Percentiles rank a stretch among this genome's conserved stretches.
These are phyloP conservation scores for Rhizopus sp. DNA, from an alignment of 371 early-diverging fungal species.

Conservation along the genomic window DNA sequence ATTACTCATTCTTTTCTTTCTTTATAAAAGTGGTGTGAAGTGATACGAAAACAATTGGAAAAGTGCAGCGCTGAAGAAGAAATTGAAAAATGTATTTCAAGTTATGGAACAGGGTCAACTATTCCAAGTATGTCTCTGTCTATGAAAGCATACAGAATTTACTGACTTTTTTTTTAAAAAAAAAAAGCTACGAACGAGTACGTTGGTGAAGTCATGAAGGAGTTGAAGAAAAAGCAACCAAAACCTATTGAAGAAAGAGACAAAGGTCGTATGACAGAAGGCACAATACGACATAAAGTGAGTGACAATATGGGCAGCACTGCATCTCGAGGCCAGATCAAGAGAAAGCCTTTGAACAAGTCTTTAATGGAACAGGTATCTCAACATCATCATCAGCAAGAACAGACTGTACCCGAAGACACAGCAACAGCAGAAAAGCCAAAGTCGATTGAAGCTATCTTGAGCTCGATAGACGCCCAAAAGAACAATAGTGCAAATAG, in stretches of 20 bases:
- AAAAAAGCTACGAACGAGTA: slow-evolving; percentile 41
- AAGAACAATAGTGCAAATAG: neutral
- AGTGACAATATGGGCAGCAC: slow-evolving; percentile 26
- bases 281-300: neutral
- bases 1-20: neutral
- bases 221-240: slow-evolving; percentile 20
- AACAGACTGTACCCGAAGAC: slow-evolving; percentile 6
- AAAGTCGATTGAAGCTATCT: slow-evolving; percentile 14
- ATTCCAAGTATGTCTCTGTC: slow-evolving; percentile 30
- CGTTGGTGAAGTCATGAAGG: slow-evolving; percentile 26
- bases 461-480: neutral
- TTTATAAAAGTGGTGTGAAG: slow-evolving; percentile 35
- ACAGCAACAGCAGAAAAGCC: slow-evolving; percentile 7
- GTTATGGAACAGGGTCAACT: slow-evolving; percentile 31
- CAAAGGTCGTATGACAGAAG: neutral
- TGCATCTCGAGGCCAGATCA: slow-evolving; percentile 26
- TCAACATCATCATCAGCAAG: slow-evolving; percentile 5
- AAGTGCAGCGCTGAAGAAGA: slow-evolving; percentile 33
- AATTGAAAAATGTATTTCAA: slow-evolving; percentile 24
- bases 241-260: neutral
- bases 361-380: slow-evolving; percentile 21
- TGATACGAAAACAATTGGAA: slow-evolving; percentile 38
- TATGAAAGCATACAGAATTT: neutral
- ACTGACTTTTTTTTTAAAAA: neutral
- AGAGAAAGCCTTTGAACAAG: slow-evolving; percentile 37